Conservation (phyloP, 495 filamentous ascomycete species). For the Penicillium parvum region DNA sequence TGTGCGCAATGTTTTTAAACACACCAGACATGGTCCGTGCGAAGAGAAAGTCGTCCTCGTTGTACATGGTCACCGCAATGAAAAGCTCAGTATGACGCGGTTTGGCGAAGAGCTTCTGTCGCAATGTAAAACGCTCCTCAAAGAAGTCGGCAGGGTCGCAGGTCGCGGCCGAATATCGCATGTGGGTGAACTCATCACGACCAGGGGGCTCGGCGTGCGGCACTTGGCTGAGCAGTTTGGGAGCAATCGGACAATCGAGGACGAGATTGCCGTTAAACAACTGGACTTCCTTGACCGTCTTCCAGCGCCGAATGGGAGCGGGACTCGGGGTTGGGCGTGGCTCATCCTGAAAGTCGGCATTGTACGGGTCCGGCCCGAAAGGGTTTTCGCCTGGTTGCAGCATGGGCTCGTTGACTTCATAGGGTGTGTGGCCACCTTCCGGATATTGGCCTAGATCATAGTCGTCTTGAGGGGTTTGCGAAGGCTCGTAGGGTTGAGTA, state of each 20-base stretch:
- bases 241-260: slow-evolving; percentile 93
- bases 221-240: slow-evolving; percentile 77
- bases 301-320: slow-evolving; percentile 84
- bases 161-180: slow-evolving; percentile 95
- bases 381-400: slow-evolving; percentile 46
- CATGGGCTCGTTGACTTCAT: slow-evolving; percentile 61
- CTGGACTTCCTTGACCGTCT: slow-evolving; percentile 97
- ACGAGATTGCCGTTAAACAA: slow-evolving; percentile 96
- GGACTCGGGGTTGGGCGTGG: slow-evolving; percentile 52
- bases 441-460: slow-evolving; percentile 53
- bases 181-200: slow-evolving; percentile 97
- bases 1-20: slow-evolving; percentile 96
- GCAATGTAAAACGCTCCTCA: slow-evolving; percentile 82
- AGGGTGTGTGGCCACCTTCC: slow-evolving; percentile 44
- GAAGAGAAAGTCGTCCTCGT: slow-evolving; percentile 96
- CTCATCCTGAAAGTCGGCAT: slow-evolving; percentile 43
- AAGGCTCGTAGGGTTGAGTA: slow-evolving; percentile 71
- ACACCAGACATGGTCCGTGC: slow-evolving; percentile 96
- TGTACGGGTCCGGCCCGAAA: slow-evolving; percentile 54
- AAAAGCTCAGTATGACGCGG: slow-evolving; percentile 93
- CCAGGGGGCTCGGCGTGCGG: slow-evolving; percentile 74
- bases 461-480: slow-evolving; percentile 49
- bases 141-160: slow-evolving; percentile 91
- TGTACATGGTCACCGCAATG: slow-evolving; percentile 99
- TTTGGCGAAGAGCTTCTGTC: slow-evolving; percentile 91